These are phyloP conservation scores for Plasmodium billcollinsi DNA, from an alignment of 169 alveolate genomes.

Conservation along the genomic window DNA sequence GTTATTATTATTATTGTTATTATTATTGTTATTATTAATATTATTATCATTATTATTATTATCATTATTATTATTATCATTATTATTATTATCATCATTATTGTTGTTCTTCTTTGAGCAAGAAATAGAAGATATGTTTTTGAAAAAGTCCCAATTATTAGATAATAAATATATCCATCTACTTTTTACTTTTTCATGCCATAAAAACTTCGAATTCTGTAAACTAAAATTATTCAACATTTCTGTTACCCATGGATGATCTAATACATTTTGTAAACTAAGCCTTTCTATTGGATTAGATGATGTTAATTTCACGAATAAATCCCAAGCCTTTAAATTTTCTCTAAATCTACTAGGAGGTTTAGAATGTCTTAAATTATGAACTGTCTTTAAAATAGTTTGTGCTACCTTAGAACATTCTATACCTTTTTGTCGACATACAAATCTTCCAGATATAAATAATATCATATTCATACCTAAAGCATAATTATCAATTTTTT, in stretches of 20 bases:
- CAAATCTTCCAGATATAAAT: conserved; percentile 87
- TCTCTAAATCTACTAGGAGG: conserved; percentile 82
- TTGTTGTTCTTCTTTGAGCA: too few relatives aligned
- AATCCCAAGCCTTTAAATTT: conserved; percentile 84
- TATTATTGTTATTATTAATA: too few relatives aligned
- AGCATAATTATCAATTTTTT: conserved; percentile 88
- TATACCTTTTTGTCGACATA: conserved; percentile 87
- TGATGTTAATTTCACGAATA: conserved; percentile 88
- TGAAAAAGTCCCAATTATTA: conserved; percentile 71
- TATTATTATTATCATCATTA: not conserved
- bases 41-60: not conserved
- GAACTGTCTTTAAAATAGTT: conserved; percentile 82
- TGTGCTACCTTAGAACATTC: conserved; percentile 88
- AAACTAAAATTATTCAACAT: conserved; percentile 71
- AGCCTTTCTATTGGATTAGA: conserved; percentile 84
- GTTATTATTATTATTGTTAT: too few relatives aligned
- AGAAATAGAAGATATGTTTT: conserved; percentile 60
- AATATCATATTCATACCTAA: conserved; percentile 86
- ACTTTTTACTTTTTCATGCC: conserved; percentile 72
- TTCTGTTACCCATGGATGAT: conserved; percentile 84
- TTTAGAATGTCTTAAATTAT: conserved; percentile 80
- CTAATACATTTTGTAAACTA: conserved; percentile 82
- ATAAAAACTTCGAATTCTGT: conserved; percentile 47
- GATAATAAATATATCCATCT: conserved; percentile 67
- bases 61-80: conserved; percentile 2